Conservation (phyloP, 139 green algal genomes). For the Tetradesmus lagerheimii region DNA sequence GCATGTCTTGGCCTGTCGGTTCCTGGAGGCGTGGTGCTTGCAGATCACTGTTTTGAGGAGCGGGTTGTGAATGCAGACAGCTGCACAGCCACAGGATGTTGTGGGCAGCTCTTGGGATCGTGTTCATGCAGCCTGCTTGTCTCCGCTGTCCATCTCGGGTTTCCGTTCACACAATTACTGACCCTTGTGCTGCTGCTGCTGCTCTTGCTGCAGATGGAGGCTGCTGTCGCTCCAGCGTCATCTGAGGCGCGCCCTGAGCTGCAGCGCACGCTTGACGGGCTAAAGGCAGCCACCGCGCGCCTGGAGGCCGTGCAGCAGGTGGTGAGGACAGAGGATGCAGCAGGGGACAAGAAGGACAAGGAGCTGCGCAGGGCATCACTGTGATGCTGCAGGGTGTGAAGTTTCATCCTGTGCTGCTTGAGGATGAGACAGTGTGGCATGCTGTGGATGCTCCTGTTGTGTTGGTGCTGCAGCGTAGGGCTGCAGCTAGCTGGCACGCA, state of each 20-base stretch:
- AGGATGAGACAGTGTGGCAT: not conserved
- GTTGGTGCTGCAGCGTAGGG: not conserved
- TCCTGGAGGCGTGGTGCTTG: too few species aligned
- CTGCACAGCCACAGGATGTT: too few species aligned
- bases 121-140: too few species aligned
- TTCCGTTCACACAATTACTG: too few species aligned
- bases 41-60: too few species aligned
- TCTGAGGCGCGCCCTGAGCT: conserved; percentile 40
- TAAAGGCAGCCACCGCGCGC: conserved; percentile 8
- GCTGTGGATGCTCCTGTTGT: not conserved
- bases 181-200: too few species aligned
- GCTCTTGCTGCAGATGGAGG: conserved; percentile 43
- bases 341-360: not conserved
- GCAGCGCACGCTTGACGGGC: conserved; percentile 29
- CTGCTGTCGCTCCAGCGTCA: conserved; percentile 12
- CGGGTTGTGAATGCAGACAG: too few species aligned
- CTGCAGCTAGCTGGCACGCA: too few species aligned
- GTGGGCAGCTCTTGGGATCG: too few species aligned
- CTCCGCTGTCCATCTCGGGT: too few species aligned
- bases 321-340: not conserved
- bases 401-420: not conserved
- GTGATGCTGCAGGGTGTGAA: not conserved
- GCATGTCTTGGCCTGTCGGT: too few species aligned
- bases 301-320: conserved; percentile 35
- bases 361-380: not conserved